phyloP scores from a whole-genome alignment of 495 filamentous ascomycete genomes.

The Penicillium coffeae region DNA sequence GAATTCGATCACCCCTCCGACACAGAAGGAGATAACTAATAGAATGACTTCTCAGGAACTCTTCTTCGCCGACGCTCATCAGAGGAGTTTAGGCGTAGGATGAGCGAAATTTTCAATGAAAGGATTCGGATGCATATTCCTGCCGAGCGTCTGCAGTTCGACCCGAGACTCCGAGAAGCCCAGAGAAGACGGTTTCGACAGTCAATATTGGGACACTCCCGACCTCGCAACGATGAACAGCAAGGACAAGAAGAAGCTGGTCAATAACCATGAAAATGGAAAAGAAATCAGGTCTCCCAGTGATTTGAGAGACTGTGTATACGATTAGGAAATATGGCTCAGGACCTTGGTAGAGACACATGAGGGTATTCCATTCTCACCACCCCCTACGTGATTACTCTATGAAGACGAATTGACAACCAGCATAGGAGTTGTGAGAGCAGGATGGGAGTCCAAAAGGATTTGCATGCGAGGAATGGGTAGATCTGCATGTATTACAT shows the following conservation, averaged over 20 bases:
- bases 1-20: background rate
- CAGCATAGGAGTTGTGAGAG: too few relatives aligned
- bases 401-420: too few relatives aligned
- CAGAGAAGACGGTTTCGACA: conserved; percentile 11
- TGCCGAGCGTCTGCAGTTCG: conserved; percentile 24
- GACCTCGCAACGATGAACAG: background rate
- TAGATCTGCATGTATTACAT: too few relatives aligned
- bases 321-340: too few relatives aligned
- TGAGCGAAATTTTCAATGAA: conserved; percentile 40
- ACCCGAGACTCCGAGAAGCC: conserved; percentile 8
- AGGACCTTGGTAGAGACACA: too few relatives aligned
- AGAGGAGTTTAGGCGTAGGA: conserved; percentile 34
- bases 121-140: conserved; percentile 25
- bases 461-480: too few relatives aligned
- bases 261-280: background rate
- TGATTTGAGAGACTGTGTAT: too few relatives aligned
- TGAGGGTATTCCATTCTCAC: too few relatives aligned
- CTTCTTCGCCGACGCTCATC: conserved; percentile 31
- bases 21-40: too few relatives aligned
- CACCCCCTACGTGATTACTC: too few relatives aligned
- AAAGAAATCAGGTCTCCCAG: too few relatives aligned
- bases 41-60: conserved; percentile 11
- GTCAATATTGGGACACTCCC: conserved; percentile 14
- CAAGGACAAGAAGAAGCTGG: background rate
- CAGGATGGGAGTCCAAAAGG: too few relatives aligned